Evolutionary conservation across 805 yeast genomes (phyloP), one percentile per base, ranked within the genome.

Genomic region (Yamadazyma akitaensis): DNA sequence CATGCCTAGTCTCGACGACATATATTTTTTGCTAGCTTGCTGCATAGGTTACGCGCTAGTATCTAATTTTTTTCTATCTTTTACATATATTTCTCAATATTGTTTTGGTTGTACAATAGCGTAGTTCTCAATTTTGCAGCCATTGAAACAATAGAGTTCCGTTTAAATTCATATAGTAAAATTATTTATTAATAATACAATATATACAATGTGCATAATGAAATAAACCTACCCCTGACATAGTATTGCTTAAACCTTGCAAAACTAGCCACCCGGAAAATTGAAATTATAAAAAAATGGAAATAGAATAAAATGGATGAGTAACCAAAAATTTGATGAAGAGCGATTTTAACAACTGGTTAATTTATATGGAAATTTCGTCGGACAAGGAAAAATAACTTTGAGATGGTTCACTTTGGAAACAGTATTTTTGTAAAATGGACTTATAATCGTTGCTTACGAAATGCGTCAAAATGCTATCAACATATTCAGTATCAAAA

Each of bases 361-460:
- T 28, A 5, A 13, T 9, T 33, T 25, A 44, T 18, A 44, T 44
- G 37, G 40, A 40, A n/a, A 48, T 48, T 26, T 44, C 51, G 28
- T 48, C 51, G n/a, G 21, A n/a, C 21, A 48, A 48, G 14, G 48
- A 48, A 33, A 47, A 43, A 25, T 47, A 47, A 25, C 50, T 47
- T 13, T 40, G 45, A n/a, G 48, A 44, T 19, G 47, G 50, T 28
- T 48, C 51, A 24, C 31, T 44, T 39, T 48, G 44, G 46, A 48
- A 48, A 18, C 48, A 48, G 37, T 48, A 48, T 25, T 48, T 48
- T n/a, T 41, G 42, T 28, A 48, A 35, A 26, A 48, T 48, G 24
- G 42, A 21, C 13, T 48, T 48, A 28, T 48, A 48, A 24, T 48
- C 51, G 18, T n/a, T 36, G 34, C 32, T 39, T 18, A 47, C 24